Percentiles rank a stretch among this genome's conserved stretches.
phyloP scores from a whole-genome alignment of 148 eudicot species.

The Rhododendron henanense region DNA sequence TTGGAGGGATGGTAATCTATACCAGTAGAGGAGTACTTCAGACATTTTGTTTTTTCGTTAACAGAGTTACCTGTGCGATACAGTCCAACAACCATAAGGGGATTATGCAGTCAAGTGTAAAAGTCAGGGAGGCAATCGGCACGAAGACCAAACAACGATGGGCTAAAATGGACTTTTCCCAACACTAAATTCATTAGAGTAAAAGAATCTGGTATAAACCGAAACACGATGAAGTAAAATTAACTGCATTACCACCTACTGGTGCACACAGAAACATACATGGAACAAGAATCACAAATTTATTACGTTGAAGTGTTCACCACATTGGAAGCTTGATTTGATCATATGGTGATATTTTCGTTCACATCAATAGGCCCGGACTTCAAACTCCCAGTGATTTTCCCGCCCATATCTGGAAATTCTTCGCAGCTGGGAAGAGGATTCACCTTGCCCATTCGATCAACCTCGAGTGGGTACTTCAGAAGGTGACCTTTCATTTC shows the following conservation, averaged over 20 bases:
- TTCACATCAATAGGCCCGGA: slow-evolving; percentile 42
- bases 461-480: slow-evolving; percentile 81
- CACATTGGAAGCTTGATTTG: slow-evolving; percentile 7
- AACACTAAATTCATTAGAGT: neutral
- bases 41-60: no score
- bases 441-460: slow-evolving; percentile 57
- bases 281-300: neutral
- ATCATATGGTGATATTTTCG: slow-evolving; percentile 81
- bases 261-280: neutral
- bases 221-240: neutral
- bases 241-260: neutral
- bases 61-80: no score
- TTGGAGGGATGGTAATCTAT: no score
- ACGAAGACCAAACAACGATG: no score
- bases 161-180: no score
- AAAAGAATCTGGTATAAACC: neutral
- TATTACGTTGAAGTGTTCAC: neutral
- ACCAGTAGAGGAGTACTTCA: no score
- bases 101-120: no score
- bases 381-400: slow-evolving; percentile 44
- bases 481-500: slow-evolving; percentile 82
- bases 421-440: slow-evolving; percentile 25
- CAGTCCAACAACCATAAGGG: no score
- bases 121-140: no score
- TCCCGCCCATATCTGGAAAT: slow-evolving; percentile 83